These are phyloP conservation scores for Rhynchospora pubera DNA, from an alignment of 176 grass and related monocot species.

Conservation along the genomic window DNA sequence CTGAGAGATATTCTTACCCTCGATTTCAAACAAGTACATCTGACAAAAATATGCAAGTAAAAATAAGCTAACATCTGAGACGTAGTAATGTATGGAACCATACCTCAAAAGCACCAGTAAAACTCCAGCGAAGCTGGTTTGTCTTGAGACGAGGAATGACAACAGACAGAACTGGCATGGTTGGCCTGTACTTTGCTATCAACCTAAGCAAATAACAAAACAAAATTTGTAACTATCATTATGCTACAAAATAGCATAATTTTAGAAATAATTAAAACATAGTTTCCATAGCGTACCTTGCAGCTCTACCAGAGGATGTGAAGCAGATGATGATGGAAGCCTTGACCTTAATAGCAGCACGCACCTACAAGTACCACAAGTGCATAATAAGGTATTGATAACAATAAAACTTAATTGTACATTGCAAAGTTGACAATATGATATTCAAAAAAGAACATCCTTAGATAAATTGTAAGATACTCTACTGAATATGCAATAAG, in stretches of 20 bases:
- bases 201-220: constrained; percentile 40
- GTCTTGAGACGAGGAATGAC: constrained; percentile 98
- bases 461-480: background rate
- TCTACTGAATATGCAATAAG: background rate
- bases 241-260: background rate
- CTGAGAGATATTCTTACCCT: background rate
- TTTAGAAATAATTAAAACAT: background rate
- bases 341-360: constrained; percentile 96
- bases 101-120: constrained; percentile 95
- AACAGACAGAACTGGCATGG: constrained; percentile 96
- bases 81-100: background rate
- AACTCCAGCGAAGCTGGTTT: constrained; percentile 96
- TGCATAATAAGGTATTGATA: background rate
- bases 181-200: constrained; percentile 98
- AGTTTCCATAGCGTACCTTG: constrained; percentile 50
- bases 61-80: background rate
- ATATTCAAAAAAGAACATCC: background rate
- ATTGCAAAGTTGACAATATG: background rate
- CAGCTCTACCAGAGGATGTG: constrained; percentile 95
- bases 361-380: constrained; percentile 47
- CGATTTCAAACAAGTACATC: background rate
- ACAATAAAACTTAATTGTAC: background rate
- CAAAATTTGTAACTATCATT: background rate
- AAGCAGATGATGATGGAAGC: constrained; percentile 96
- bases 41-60: background rate